Base-by-base conservation (phyloP, 2,329 filamentous ascomycete genomes). In the Colletotrichum simmondsii region DNA sequence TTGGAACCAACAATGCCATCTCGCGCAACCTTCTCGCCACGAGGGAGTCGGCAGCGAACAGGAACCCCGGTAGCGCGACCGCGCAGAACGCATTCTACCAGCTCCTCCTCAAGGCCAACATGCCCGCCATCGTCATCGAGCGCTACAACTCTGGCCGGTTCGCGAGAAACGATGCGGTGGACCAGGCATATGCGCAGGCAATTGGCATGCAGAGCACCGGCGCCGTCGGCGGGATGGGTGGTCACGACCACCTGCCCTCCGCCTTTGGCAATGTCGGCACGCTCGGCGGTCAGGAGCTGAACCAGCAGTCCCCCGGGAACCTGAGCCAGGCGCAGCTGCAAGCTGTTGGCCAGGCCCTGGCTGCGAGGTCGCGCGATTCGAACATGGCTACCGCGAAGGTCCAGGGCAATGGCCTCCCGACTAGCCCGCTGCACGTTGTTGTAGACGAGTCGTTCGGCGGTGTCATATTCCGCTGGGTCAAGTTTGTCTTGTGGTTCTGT, bases 41-140 rank as follows among this genome's bases (percentile, higher is more conserved):
- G 76, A 89, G 95, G 77, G 97, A 99, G 84, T 93, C 95, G 81
- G 93, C 94, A 28, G 97, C 97, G 49, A 99, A 98, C 84, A 93
- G 95, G 82, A 97, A 98, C 78, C 95, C 97, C 1, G 90, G 87
- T 72, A 98, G 95, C 82, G 93, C 95, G 32, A 93, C 93, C 56
- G 92, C 95, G 24, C 97, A 99, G 82, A 97, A 96, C 81, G 93
- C 94, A 19, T 98, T 99, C 82, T 99, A 99, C 81, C 93, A 96
- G 80, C 92, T 95, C 58, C 90, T 99, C 16, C 88, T 98, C 68
- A 93, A 94, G 80, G 95, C 96, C 64, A 97, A 97, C 79, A 95
- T 98, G 93, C 94, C 96, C 22, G 93, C 95, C 64, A 97, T 99
- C 75, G 87, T 99, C 69, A 90, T 98, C 72, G 95, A 98, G 83